Conservation (phyloP, 768 basidiomycete genomes). For the Termitomyces sp. region DNA sequence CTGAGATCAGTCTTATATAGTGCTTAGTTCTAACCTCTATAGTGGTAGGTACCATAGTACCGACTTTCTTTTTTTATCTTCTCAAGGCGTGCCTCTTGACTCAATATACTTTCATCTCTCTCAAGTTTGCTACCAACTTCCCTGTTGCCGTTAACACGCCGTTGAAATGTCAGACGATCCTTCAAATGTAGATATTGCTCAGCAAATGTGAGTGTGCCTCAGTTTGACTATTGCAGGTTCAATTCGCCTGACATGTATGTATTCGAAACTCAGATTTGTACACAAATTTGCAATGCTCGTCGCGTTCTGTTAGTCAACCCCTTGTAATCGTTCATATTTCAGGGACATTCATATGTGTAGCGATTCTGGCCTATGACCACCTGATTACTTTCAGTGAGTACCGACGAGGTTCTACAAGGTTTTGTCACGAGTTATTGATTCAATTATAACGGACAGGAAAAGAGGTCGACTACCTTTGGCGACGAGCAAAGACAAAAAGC, state of each 20-base stretch:
- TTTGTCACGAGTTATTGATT: background rate
- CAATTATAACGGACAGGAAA: background rate
- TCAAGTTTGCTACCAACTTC: background rate
- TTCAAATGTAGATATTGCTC: background rate
- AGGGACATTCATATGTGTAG: background rate
- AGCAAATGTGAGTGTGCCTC: background rate
- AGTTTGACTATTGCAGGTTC: too few relatives aligned
- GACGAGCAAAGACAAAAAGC: background rate
- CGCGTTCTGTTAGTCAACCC: background rate
- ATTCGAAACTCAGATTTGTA: background rate
- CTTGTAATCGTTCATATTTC: too few relatives aligned
- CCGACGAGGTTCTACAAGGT: background rate
- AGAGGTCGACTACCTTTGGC: background rate
- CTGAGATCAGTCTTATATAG: too few relatives aligned
- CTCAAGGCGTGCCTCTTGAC: too few relatives aligned
- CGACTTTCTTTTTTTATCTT: too few relatives aligned
- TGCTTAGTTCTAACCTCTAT: too few relatives aligned
- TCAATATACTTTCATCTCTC: too few relatives aligned
- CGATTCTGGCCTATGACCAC: background rate
- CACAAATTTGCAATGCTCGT: background rate
- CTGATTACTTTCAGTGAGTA: background rate
- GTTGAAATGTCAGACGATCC: background rate
- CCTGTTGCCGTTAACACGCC: background rate
- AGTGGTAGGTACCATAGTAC: too few relatives aligned
- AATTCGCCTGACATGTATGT: too few relatives aligned